A percentile compares a stretch with the other conserved stretches of the same genome.
phyloP scores from a whole-genome alignment of 2,329 filamentous ascomycete species.

The Reticulascus tulasneorum region DNA sequence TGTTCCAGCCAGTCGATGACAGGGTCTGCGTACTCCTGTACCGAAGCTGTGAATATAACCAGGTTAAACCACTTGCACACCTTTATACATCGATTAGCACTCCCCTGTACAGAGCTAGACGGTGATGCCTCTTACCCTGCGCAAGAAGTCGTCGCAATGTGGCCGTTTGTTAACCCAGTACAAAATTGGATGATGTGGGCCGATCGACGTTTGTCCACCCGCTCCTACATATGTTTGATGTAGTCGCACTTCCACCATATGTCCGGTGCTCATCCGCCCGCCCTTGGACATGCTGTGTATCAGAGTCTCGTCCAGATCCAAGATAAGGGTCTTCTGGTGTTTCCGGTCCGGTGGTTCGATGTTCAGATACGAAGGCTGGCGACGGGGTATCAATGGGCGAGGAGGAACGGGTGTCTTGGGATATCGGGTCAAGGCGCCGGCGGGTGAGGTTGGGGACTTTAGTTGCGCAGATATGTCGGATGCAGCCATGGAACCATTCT shows the following conservation, averaged over 20 bases:
- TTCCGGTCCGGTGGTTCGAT: constrained; percentile 48
- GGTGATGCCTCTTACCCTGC: constrained; percentile 55
- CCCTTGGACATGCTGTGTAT: constrained; percentile 98
- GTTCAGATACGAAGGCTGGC: constrained; percentile 82
- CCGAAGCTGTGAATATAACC: constrained; percentile 92
- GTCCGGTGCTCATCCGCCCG: constrained; percentile 89
- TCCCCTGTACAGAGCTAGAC: background rate
- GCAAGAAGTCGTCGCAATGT: constrained; percentile 92
- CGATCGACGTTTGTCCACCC: constrained; percentile 62
- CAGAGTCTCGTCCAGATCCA: constrained; percentile 94
- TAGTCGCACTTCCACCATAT: constrained; percentile 97
- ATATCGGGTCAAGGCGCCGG: constrained; percentile 77
- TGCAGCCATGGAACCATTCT: constrained; percentile 30
- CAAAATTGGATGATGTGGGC: constrained; percentile 89
- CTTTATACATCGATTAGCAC: constrained; percentile 32
- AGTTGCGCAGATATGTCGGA: constrained; percentile 69
- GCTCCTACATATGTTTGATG: constrained; percentile 67
- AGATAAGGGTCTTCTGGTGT: constrained; percentile 86
- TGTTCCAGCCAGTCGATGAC: constrained; percentile 98
- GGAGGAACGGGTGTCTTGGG: constrained; percentile 86
- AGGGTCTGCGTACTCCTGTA: constrained; percentile 97
- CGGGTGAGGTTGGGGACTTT: constrained; percentile 89
- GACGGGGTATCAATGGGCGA: constrained; percentile 80
- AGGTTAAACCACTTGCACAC: constrained; percentile 98
- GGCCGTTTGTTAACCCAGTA: constrained; percentile 99